These are phyloP conservation scores for Calonectria fujianensis DNA, from an alignment of 2,329 filamentous ascomycete species.

Conservation along the genomic window DNA sequence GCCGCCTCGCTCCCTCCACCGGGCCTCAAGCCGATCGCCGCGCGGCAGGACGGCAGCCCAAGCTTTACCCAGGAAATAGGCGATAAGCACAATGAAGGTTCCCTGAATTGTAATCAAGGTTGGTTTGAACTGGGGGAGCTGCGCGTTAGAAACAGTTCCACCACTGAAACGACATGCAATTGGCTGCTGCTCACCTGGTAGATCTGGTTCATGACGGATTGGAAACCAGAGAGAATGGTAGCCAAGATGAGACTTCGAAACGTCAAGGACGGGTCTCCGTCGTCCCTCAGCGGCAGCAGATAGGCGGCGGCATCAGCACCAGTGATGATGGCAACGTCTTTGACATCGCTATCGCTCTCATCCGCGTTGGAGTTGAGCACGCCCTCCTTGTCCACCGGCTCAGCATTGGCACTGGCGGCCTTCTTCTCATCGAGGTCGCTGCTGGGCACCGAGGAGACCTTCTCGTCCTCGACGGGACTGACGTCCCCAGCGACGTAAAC, in stretches of 20 bases:
- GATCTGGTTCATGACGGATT: slow-evolving; percentile 74
- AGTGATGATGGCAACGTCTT: slow-evolving; percentile 69
- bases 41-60: slow-evolving; percentile 65
- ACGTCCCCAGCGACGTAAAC: slow-evolving; percentile 14
- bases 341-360: slow-evolving; percentile 60
- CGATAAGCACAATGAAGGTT: slow-evolving; percentile 75
- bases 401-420: slow-evolving; percentile 20
- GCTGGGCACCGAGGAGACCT: slow-evolving; percentile 50
- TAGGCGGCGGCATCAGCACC: slow-evolving; percentile 70
- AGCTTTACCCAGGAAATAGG: slow-evolving; percentile 71
- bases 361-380: slow-evolving; percentile 39
- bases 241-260: slow-evolving; percentile 72
- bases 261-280: slow-evolving; percentile 70
- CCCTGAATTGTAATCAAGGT: slow-evolving; percentile 68
- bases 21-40: slow-evolving; percentile 68
- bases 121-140: slow-evolving; percentile 68
- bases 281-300: slow-evolving; percentile 71
- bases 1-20: slow-evolving; percentile 66
- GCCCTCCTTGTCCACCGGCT: background rate
- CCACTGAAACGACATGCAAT: too few species aligned
- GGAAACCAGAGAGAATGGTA: slow-evolving; percentile 69
- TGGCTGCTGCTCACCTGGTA: slow-evolving; percentile 67
- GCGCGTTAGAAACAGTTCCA: slow-evolving; percentile 32
- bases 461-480: slow-evolving; percentile 50
- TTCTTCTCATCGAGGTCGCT: slow-evolving; percentile 46